Evolutionary conservation across 2,329 filamentous ascomycete species (phyloP).

Genomic region (Corinectria fuckeliana): DNA sequence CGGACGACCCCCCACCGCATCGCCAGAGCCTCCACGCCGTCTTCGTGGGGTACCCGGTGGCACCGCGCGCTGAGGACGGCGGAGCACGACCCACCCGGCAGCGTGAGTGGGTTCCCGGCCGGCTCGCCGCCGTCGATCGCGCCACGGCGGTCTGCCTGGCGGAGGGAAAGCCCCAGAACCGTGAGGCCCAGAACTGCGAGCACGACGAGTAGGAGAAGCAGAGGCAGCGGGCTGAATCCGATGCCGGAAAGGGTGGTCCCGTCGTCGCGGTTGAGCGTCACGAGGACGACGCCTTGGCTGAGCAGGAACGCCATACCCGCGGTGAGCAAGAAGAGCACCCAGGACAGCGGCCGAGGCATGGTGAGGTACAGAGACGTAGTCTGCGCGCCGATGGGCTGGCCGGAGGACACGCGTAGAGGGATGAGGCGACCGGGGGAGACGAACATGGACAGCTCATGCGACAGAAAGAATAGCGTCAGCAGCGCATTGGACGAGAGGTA

Average conservation of each 20-base stretch:
- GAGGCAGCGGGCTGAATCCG: constrained; percentile 51
- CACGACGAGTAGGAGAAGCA: constrained; percentile 50
- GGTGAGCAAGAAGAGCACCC: constrained; percentile 53
- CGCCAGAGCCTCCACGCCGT: constrained; percentile 44
- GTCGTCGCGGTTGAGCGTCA: constrained; percentile 38
- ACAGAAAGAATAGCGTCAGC: constrained; percentile 56
- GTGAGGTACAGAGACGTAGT: constrained; percentile 57
- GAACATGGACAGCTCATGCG: constrained; percentile 57
- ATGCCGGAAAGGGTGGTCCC: constrained; percentile 40
- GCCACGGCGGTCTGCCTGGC: constrained; percentile 47
- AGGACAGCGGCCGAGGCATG: constrained; percentile 54
- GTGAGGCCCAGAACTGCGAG: constrained; percentile 45
- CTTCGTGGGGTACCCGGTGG: constrained; percentile 45
- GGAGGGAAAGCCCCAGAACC: constrained; percentile 48
- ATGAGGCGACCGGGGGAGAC: constrained; percentile 37
- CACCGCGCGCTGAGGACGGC: constrained; percentile 59
- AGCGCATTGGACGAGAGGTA: constrained; percentile 57
- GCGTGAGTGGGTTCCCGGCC: constrained; percentile 55
- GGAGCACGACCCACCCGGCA: constrained; percentile 56
- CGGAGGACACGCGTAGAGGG: constrained; percentile 55
- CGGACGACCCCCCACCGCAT: constrained; percentile 56
- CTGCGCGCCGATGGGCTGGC: constrained; percentile 52
- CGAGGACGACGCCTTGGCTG: constrained; percentile 52
- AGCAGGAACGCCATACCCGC: constrained; percentile 53
- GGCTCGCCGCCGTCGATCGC: constrained; percentile 43